Evolutionary conservation across 2,329 filamentous ascomycete species (phyloP), one percentile per base, ranked within the genome.

Genomic region (Diplodia corticola): DNA sequence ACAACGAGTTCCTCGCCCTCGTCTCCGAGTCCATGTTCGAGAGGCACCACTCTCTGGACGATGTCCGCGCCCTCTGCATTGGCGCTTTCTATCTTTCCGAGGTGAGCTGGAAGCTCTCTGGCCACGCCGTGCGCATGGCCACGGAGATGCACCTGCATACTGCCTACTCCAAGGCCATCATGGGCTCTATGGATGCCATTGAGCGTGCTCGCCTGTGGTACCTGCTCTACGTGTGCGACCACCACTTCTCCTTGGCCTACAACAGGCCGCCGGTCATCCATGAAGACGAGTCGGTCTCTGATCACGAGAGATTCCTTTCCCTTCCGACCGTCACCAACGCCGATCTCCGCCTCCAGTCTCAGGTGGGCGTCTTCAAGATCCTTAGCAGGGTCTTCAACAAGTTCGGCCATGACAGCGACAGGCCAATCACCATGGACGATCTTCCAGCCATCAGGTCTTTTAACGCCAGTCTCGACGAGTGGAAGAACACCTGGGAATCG

Each of bases 391-490:
- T 73, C n/a, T 76, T 76, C 63, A 70, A 71, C 12, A 70, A 70
- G 5, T 77, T 75, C 54, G 74, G 75, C 33, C 74, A 72, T 63
- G 74, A 76, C 55, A 71, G 72, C 30, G 73, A 74, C 76, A 72
- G 77, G 72, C 74, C 77, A 13, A 70, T 80, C 0, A 71, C 72
- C 0, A 77, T 78, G 54, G 69, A 71, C 1, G 78, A 80, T 59
- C 77, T 80, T 30, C 75, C 74, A 26, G 73, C 76, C 65, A 68
- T 80, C 15, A 74, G 77, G 46, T 72, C 74, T 57, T 80, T 80
- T 70, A 80, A 80, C 66, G 74, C 80, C 30, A 76, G 78, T 35
- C 79, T 80, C n/a, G 79, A 81, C 35, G 76, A 79, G 63, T 80
- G 79, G 79, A 73, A 78, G 7, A 73, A 78, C 59, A 71, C 71